Base-by-base conservation (phyloP, 2,329 filamentous ascomycete genomes). In the Chaetomium globosum region DNA sequence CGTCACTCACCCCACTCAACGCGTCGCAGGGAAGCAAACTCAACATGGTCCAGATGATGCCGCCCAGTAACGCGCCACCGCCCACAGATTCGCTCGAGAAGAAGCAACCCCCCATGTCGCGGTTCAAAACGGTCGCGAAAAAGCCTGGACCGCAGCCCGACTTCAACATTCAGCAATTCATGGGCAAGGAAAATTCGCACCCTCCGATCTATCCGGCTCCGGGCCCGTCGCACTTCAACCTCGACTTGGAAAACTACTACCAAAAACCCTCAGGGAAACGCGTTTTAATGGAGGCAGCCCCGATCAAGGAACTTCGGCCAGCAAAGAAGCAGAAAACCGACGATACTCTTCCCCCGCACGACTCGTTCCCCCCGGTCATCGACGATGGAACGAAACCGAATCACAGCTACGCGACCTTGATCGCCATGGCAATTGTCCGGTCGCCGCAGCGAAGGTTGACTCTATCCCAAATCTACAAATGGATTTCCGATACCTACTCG, bases 391-490 rank as follows among this genome's bases (percentile, higher is more conserved):
- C 83, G 63, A 98, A 99, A 76, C 95, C 95, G 6, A 85, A 88
- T 5, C 92, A 94, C 78, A 98, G 93, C 79, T 99, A 99, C 76
- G 94, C 95, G 23, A 91, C 90, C 71, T 84, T 99, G 71, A 98
- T 98, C 70, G 95, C 92, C 75, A 97, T 97, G 93, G 93, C 95
- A 59, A 97, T 99, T 72, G 82, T 98, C 26, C 88, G 93, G 68
- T 92, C 95, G 4, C 89, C 91, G 13, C 87, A 89, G 67, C 88
- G 93, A 66, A 89, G 91, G 60, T 83, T 98, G 68, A 98, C 95
- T 0, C 84, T 99, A 21, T 88, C 93, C 30, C 93, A 97, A 77
- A 99, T 99, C 71, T 99, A 98, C 84, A 97, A 96, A 75, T 99
- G 95, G 94, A 98, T 99, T 73, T 96, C 92, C n/a, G 92, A 96